Evolutionary conservation across 2,329 filamentous ascomycete genomes (phyloP).

Genomic region (Aspergillus costaricaensis): DNA sequence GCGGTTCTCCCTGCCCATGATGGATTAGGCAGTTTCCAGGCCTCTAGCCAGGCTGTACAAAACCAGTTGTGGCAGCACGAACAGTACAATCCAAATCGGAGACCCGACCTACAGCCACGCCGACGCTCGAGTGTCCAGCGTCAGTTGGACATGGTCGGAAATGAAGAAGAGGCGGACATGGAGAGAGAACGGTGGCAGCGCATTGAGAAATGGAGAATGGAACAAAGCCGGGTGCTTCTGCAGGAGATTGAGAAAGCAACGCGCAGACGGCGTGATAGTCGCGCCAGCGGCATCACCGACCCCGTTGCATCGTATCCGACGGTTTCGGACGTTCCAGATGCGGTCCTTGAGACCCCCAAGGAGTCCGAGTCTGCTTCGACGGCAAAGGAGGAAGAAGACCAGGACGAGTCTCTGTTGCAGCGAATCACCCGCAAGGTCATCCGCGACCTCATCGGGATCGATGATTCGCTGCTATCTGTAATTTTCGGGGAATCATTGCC

Average conservation of each 20-base stretch:
- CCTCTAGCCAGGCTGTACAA: conserved; percentile 65
- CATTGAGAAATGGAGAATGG: conserved; percentile 88
- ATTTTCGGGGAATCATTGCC: conserved; percentile 81
- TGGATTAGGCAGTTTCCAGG: conserved; percentile 82
- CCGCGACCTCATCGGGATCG: conserved; percentile 84
- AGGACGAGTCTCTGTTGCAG: conserved; percentile 72
- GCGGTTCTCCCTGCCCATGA: conserved; percentile 89
- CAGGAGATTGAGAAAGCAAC: conserved; percentile 91
- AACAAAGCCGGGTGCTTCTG: conserved; percentile 81
- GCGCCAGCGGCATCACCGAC: conserved; percentile 25
- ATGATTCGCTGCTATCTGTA: conserved; percentile 79
- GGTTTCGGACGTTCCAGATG: conserved; percentile 19
- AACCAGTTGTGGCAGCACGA: conserved; percentile 90
- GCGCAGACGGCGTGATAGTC: conserved; percentile 57
- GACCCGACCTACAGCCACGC: conserved; percentile 49
- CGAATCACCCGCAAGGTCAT: conserved; percentile 84
- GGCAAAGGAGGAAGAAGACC: conserved; percentile 43
- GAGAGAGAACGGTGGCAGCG: conserved; percentile 76
- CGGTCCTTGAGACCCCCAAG: conserved; percentile 55
- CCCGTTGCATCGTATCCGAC: conserved; percentile 18
- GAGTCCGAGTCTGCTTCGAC: conserved; percentile 48
- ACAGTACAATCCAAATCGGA: conserved; percentile 72
- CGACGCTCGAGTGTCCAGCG: conserved; percentile 60
- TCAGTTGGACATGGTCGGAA: conserved; percentile 57
- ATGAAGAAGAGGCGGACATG: conserved; percentile 59